phyloP scores from a whole-genome alignment of 1,284 basidiomycete genomes.

The Leccinum huronense region DNA sequence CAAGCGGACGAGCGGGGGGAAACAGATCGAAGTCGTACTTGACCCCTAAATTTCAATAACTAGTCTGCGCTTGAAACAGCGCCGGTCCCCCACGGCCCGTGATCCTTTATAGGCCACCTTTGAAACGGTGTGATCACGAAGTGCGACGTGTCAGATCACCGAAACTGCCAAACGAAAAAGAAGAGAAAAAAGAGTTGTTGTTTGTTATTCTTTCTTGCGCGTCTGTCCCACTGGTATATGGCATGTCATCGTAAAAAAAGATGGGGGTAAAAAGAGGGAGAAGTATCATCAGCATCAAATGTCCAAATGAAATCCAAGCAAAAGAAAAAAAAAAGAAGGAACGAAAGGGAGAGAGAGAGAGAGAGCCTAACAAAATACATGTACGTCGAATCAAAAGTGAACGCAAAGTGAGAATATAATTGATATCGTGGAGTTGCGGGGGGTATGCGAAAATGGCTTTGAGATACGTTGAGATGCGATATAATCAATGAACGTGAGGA shows the following conservation, averaged over 20 bases:
- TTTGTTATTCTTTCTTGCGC: neutral
- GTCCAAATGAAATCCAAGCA: constrained; percentile 10
- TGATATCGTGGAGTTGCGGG: constrained; percentile 30
- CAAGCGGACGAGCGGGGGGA: neutral
- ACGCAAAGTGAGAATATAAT: constrained; percentile 25
- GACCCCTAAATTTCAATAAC: neutral
- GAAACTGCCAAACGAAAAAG: neutral
- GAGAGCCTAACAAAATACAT: constrained; percentile 11
- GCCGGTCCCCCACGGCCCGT: too few species aligned
- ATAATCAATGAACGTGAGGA: constrained; percentile 28
- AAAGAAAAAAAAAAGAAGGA: neutral
- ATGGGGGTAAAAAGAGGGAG: neutral
- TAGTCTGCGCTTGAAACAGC: too few species aligned
- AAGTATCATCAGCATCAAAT: constrained; percentile 7
- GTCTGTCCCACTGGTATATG: constrained; percentile 7
- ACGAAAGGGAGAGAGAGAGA: neutral
- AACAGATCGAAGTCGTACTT: neutral
- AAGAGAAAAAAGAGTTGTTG: neutral
- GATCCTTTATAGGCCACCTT: too few species aligned
- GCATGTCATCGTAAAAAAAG: neutral
- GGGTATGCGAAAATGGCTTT: constrained; percentile 28
- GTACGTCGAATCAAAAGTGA: constrained; percentile 22
- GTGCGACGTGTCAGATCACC: neutral
- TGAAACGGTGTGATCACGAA: neutral
- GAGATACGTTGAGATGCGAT: constrained; percentile 26